A percentile compares a stretch with the other conserved stretches of the same genome.
Evolutionary conservation across 345 rosid genomes (phyloP).

Genomic region (Litchi chinensis): DNA sequence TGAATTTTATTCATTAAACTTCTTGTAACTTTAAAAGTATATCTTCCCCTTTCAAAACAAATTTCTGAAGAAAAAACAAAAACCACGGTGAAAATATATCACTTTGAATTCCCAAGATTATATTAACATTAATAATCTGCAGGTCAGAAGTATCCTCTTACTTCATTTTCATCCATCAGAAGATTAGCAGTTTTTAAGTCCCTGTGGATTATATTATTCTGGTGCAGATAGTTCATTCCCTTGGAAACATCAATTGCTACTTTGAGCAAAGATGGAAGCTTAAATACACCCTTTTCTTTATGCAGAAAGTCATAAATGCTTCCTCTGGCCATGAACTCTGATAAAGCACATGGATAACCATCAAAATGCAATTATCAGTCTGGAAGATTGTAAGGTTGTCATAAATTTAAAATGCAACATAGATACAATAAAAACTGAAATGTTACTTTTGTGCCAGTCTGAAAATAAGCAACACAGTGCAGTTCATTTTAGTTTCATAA

Average conservation of each 20-base stretch:
- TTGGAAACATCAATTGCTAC: constrained; percentile 84
- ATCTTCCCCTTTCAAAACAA: constrained; percentile 7
- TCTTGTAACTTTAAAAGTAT: background rate
- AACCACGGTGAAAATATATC: background rate
- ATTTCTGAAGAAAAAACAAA: background rate
- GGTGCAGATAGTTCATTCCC: constrained; percentile 98
- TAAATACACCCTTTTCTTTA: constrained; percentile 77
- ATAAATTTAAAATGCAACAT: constrained; percentile 18
- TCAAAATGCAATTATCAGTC: constrained; percentile 23
- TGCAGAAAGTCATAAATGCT: constrained; percentile 90
- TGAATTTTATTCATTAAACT: background rate
- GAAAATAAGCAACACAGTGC: constrained; percentile 12
- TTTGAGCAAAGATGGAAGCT: constrained; percentile 78
- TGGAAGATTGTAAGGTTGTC: constrained; percentile 15
- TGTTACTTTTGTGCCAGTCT: constrained; percentile 22
- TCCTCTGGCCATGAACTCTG: constrained; percentile 96
- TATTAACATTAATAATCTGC: background rate
- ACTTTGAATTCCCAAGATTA: constrained; percentile 6
- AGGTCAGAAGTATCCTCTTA: constrained; percentile 37
- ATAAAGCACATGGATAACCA: constrained; percentile 28
- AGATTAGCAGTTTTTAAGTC: constrained; percentile 98
- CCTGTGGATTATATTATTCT: constrained; percentile 92
- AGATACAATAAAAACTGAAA: constrained; percentile 20
- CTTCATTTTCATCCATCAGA: constrained; percentile 97
- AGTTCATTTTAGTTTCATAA: constrained; percentile 26